Evolutionary conservation across 1,284 basidiomycete genomes (phyloP), one percentile per base, ranked within the genome.

Genomic region (Tilletia walkeri): DNA sequence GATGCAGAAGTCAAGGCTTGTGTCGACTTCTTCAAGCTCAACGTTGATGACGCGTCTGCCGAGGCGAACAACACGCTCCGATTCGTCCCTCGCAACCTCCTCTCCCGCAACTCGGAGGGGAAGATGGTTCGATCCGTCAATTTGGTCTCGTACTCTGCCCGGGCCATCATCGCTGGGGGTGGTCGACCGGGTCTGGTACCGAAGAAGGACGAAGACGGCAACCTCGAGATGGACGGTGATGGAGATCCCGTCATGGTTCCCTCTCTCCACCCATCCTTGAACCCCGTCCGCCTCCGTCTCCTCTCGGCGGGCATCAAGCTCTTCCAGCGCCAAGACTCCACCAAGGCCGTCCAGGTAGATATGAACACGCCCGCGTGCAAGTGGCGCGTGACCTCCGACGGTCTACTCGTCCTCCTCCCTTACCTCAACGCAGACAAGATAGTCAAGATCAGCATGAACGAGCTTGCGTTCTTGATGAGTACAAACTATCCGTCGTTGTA

Each of bases 281-380:
- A 94, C 84, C 95, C 91, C 82, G 88, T 89, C 50, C 89, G 90
- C 36, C 87, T 98, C 70, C 90, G 96, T 1, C 88, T 99, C 70
- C 90, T 95, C 79, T 90, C 92, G 45, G 91, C 92, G 54, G 96
- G 96, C 41, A 93, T 95, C 70, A 96, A 96, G 84, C 81, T 87
- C 18, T 88, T 89, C 74, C 86, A 86, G 3, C 84, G 88, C 38
- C 88, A 89, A 80, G 88, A 89, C 73, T 84, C 84, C 24, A 78
- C 80, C 66, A 84, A 86, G 41, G 18, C 56, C 30, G 41, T 45
- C 9, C 9, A 14, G 41, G 41, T 7, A 7, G 82, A 83, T 34
- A 80, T 67, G 14, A 76, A 78, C 20, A 87, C 86, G 6, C 82
- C 84, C 68, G 88, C 89, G 49, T 88, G 87, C 84, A 87, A 86